Conservation (phyloP, 2,329 filamentous ascomycete species). For the Apiospora phragmitis region DNA sequence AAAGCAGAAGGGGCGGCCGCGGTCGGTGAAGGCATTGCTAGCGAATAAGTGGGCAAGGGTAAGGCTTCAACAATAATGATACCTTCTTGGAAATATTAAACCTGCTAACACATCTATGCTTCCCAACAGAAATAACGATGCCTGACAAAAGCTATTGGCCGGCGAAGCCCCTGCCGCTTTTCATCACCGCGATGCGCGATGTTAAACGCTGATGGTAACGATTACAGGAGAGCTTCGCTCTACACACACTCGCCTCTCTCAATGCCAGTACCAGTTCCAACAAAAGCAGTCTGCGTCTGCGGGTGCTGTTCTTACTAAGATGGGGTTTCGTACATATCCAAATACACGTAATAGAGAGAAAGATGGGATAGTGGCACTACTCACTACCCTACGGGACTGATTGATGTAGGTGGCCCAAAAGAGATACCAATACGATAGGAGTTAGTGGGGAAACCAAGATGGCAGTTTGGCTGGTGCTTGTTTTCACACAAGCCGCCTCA, state of each 20-base stretch:
- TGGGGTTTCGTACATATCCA: background rate
- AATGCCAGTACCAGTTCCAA: too few relatives aligned
- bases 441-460: background rate
- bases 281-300: too few relatives aligned
- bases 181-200: background rate
- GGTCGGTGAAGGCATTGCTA: background rate
- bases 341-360: background rate
- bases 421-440: background rate
- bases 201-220: background rate
- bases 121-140: background rate
- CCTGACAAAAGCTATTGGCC: background rate
- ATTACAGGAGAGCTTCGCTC: background rate
- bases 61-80: background rate
- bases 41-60: background rate
- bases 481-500: background rate
- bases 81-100: background rate
- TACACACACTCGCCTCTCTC: too few relatives aligned
- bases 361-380: too few relatives aligned
- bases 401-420: background rate
- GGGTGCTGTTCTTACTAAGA: background rate
- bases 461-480: background rate
- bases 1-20: constrained; percentile 14
- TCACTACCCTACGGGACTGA: too few relatives aligned
- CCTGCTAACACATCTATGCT: background rate
- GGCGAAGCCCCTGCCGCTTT: background rate